Conservation (phyloP, 2,329 filamentous ascomycete genomes). For the Stachybotrys chlorohalonatus region DNA sequence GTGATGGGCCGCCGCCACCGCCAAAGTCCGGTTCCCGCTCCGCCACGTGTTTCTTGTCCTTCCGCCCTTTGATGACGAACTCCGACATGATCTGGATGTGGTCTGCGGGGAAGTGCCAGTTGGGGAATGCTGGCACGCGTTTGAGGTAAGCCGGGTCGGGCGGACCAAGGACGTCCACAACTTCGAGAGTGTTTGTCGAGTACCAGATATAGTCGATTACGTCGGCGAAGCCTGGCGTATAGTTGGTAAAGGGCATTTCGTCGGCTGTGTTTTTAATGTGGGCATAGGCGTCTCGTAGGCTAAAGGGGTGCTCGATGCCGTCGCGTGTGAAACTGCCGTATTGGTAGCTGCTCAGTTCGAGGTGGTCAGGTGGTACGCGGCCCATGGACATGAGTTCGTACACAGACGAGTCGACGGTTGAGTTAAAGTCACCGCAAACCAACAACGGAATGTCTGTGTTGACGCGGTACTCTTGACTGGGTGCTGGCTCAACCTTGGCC, state of each 20-base stretch:
- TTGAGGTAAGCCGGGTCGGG: slow-evolving; percentile 80
- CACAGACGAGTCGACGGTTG: slow-evolving; percentile 74
- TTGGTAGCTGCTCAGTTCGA: slow-evolving; percentile 68
- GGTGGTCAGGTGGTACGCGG: slow-evolving; percentile 66
- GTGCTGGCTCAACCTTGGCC: slow-evolving; percentile 56
- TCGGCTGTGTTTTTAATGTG: slow-evolving; percentile 73
- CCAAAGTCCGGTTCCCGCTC: slow-evolving; percentile 59
- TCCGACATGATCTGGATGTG: slow-evolving; percentile 85
- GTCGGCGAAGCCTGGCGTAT: slow-evolving; percentile 84
- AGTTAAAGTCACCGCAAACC: slow-evolving; percentile 96
- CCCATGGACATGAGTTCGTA: slow-evolving; percentile 85
- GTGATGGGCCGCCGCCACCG: slow-evolving; percentile 16
- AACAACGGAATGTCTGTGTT: slow-evolving; percentile 84
- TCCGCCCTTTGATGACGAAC: slow-evolving; percentile 80
- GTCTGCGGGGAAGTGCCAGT: slow-evolving; percentile 90
- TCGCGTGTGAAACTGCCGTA: slow-evolving; percentile 91
- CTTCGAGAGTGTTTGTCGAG: slow-evolving; percentile 79
- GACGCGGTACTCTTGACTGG: slow-evolving; percentile 78
- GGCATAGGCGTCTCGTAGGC: slow-evolving; percentile 80
- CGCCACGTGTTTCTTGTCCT: slow-evolving; percentile 63
- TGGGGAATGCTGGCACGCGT: slow-evolving; percentile 82
- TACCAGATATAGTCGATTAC: slow-evolving; percentile 99
- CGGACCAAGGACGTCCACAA: slow-evolving; percentile 74
- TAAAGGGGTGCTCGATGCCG: slow-evolving; percentile 92
- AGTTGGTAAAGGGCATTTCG: slow-evolving; percentile 90